These are phyloP conservation scores for Arthroderma sp. DNA, from an alignment of 2,329 filamentous ascomycete species.

Conservation along the genomic window DNA sequence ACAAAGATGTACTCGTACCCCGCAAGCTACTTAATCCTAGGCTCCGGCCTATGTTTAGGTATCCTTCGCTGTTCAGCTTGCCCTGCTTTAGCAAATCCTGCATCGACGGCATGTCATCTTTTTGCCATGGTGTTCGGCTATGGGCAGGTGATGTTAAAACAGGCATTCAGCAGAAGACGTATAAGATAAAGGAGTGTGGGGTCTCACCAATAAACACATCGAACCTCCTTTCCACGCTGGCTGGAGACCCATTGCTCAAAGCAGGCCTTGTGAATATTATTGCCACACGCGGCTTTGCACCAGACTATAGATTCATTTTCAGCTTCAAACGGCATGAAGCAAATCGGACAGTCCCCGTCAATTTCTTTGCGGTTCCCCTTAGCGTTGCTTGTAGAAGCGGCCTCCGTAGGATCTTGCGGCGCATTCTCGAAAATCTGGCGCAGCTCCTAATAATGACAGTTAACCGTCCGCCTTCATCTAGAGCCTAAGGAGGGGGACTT, in stretches of 20 bases:
- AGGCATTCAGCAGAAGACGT: neutral
- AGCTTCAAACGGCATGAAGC: constrained; percentile 44
- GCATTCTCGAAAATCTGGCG: constrained; percentile 44
- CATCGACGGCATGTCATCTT: constrained; percentile 20
- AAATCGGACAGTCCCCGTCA: constrained; percentile 53
- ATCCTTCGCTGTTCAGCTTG: constrained; percentile 28
- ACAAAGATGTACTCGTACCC: constrained; percentile 22
- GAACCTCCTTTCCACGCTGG: constrained; percentile 21
- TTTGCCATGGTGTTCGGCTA: constrained; percentile 34
- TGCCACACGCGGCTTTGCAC: constrained; percentile 50
- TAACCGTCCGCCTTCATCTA: neutral
- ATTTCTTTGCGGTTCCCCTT: constrained; percentile 45
- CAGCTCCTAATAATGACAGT: constrained; percentile 36
- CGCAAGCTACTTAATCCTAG: constrained; percentile 31
- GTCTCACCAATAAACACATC: constrained; percentile 37
- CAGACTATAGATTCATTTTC: constrained; percentile 40
- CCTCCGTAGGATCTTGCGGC: constrained; percentile 37
- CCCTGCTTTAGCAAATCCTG: constrained; percentile 23
- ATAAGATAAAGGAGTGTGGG: neutral
- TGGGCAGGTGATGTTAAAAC: neutral
- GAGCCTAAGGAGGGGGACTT: constrained; percentile 12
- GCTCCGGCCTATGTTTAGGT: constrained; percentile 35
- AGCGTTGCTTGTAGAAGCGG: constrained; percentile 25
- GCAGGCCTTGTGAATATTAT: constrained; percentile 49
- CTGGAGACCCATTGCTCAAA: constrained; percentile 43